These are phyloP conservation scores for Deakozyma indianensis DNA, from an alignment of 805 yeast genomes.

Conservation along the genomic window DNA sequence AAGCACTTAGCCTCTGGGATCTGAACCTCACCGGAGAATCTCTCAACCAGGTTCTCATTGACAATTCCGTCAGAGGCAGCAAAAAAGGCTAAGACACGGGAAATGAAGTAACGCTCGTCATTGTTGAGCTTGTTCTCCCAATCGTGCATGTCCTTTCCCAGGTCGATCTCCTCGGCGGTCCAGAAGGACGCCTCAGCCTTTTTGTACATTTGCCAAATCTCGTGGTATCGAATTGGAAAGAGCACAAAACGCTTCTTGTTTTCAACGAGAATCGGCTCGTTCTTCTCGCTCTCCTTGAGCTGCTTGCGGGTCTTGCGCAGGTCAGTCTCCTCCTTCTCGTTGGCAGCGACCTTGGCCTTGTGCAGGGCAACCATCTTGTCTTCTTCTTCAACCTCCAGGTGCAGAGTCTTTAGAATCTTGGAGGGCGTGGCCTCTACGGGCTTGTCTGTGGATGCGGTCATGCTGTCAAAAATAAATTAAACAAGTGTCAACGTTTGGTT, in stretches of 20 bases:
- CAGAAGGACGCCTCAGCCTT: constrained; percentile 99
- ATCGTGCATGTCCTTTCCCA: constrained; percentile 79
- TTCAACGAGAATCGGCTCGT: constrained; percentile 78
- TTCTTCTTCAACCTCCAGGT: not conserved
- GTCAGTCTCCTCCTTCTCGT: not conserved
- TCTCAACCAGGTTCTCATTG: constrained; percentile 93
- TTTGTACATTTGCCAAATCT: constrained; percentile 97
- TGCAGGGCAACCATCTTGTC: constrained; percentile 1
- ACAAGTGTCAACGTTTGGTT: too few species aligned
- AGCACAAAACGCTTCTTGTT: constrained; percentile 82
- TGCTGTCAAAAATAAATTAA: too few species aligned
- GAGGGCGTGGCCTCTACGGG: not conserved
- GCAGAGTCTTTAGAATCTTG: not conserved
- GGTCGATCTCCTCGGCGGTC: constrained; percentile 98
- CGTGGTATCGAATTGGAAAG: constrained; percentile 94
- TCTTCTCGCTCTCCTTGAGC: constrained; percentile 62
- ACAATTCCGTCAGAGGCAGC: constrained; percentile 99
- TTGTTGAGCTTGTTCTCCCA: constrained; percentile 85
- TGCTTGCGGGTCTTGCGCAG: constrained; percentile 19
- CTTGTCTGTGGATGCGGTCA: not conserved
- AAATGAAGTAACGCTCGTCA: constrained; percentile 83
- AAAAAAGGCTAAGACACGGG: constrained; percentile 90
- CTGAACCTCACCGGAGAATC: constrained; percentile 94
- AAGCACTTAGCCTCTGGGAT: constrained; percentile 96
- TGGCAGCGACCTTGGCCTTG: constrained; percentile 2